These are phyloP conservation scores for Phylloporus sp. DNA, from an alignment of 768 basidiomycete species.

Conservation along the genomic window DNA sequence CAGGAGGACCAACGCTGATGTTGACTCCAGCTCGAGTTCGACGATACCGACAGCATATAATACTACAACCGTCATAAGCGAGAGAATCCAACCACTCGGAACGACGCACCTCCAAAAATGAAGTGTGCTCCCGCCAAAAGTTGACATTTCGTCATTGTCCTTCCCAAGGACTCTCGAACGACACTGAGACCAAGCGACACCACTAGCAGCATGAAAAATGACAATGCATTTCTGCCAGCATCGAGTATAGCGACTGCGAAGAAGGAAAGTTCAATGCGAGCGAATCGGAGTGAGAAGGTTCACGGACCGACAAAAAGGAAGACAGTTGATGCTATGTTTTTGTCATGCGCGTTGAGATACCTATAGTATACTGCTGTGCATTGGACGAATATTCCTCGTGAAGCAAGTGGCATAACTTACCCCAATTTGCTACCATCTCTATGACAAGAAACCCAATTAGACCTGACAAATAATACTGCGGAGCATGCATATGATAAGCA, in stretches of 20 bases:
- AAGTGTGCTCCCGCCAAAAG: constrained; percentile 82
- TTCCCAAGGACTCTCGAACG: constrained; percentile 81
- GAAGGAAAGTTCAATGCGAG: constrained; percentile 2
- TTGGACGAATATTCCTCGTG: constrained; percentile 4
- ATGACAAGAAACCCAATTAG: constrained; percentile 82
- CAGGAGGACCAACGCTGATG: constrained; percentile 77
- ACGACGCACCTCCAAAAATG: constrained; percentile 79
- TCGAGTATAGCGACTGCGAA: constrained; percentile 86
- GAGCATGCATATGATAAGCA: constrained; percentile 1
- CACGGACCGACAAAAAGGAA: constrained; percentile 89
- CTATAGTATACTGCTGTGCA: constrained; percentile 72
- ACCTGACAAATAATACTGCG: constrained; percentile 85
- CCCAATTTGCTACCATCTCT: constrained; percentile 93
- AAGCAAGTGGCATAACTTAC: constrained; percentile 35
- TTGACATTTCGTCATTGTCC: constrained; percentile 79
- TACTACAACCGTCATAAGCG: constrained; percentile 42
- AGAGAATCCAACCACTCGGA: not conserved
- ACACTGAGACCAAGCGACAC: constrained; percentile 91
- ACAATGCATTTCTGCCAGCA: constrained; percentile 89
- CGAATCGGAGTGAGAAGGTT: not conserved
- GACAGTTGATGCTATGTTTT: constrained; percentile 66
- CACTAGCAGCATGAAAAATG: constrained; percentile 91
- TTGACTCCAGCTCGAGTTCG: constrained; percentile 85
- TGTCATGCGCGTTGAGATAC: constrained; percentile 86
- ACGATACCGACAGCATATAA: constrained; percentile 95